Percentiles rank a stretch among this genome's conserved stretches.
These are phyloP conservation scores for Podospora pseudopauciseta DNA, from an alignment of 495 filamentous ascomycete genomes.

Conservation along the genomic window DNA sequence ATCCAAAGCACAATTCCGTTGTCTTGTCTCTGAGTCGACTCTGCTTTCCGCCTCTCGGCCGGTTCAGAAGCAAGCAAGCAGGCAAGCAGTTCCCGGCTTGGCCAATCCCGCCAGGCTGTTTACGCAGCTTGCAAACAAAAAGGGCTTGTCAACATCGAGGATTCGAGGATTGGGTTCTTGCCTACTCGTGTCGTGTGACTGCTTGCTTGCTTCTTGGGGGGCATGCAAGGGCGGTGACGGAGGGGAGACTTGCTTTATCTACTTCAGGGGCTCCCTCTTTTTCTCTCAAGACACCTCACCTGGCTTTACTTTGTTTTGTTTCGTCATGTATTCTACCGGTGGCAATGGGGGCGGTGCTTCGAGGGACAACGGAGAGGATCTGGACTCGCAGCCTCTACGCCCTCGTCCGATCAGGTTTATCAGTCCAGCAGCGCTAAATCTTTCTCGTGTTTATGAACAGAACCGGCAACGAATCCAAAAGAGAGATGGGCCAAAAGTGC, in stretches of 20 bases:
- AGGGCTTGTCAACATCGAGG: background rate
- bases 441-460: conserved; percentile 55
- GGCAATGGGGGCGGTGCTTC: conserved; percentile 14
- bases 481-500: conserved; percentile 37
- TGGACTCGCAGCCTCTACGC: conserved; percentile 18
- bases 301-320: conserved; percentile 11
- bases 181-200: background rate
- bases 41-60: conserved; percentile 16
- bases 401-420: conserved; percentile 28
- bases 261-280: background rate
- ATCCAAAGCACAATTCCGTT: background rate
- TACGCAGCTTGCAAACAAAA: conserved; percentile 18
- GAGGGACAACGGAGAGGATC: conserved; percentile 14
- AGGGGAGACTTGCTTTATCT: conserved; percentile 2
- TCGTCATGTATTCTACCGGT: conserved; percentile 22
- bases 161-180: background rate
- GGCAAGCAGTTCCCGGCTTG: background rate
- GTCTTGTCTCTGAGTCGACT: conserved; percentile 13
- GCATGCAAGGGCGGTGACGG: conserved; percentile 7
- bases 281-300: conserved; percentile 1
- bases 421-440: conserved; percentile 52
- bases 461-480: conserved; percentile 46
- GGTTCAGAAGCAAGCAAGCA: background rate
- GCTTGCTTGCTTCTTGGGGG: background rate
- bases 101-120: conserved; percentile 16